Evolutionary conservation across 1,284 basidiomycete species (phyloP).

Genomic region (Marasmius sp.): DNA sequence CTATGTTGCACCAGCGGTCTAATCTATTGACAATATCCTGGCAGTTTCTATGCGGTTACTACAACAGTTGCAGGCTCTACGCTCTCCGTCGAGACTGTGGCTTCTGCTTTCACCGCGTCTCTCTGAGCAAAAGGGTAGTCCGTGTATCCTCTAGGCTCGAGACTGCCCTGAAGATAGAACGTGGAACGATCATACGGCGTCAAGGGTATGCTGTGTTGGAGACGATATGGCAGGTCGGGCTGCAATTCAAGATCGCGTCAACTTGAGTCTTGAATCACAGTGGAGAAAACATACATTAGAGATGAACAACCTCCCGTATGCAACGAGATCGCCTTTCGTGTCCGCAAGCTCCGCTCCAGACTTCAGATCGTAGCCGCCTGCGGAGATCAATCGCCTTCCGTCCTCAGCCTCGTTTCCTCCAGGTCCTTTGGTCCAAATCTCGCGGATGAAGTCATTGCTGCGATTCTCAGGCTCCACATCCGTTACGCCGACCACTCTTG

Average conservation of each 20-base stretch:
- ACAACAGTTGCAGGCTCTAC: too few species aligned
- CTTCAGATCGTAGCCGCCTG: conserved; percentile 43
- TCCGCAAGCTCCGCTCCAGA: conserved; percentile 32
- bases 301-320: conserved; percentile 37
- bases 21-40: too few species aligned
- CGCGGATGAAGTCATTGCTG: conserved; percentile 35
- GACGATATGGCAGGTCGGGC: neutral
- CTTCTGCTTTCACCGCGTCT: too few species aligned
- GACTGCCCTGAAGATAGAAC: conserved; percentile 23
- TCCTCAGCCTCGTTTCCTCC: conserved; percentile 15
- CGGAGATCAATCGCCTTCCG: conserved; percentile 40
- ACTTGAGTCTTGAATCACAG: neutral
- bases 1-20: too few species aligned
- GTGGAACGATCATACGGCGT: conserved; percentile 23
- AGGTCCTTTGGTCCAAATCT: conserved; percentile 27
- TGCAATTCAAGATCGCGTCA: too few species aligned
- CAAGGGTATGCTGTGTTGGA: conserved; percentile 20
- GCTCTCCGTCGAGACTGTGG: too few species aligned
- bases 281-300: conserved; percentile 2
- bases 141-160: conserved; percentile 30
- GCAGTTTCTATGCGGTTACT: too few species aligned
- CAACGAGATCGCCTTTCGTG: conserved; percentile 36
- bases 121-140: conserved; percentile 32
- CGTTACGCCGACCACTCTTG: conserved; percentile 26
- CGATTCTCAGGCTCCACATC: conserved; percentile 17